Conservation (phyloP, 495 filamentous ascomycete species). For the Neurospora sp. region DNA sequence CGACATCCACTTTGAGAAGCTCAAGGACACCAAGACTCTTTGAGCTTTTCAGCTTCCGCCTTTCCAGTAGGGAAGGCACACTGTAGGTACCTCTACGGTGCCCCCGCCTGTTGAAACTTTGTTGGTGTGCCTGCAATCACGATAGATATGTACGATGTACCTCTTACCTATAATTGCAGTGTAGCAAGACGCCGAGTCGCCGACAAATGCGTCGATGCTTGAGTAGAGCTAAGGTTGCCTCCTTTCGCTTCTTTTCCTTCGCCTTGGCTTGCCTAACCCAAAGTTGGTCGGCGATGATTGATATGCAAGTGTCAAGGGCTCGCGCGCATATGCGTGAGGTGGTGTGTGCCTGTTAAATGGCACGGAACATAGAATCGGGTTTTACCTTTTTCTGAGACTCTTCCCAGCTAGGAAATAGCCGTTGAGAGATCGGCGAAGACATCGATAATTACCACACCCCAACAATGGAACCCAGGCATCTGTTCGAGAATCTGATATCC, state of each 20-base stretch:
- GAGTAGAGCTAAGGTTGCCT: not conserved
- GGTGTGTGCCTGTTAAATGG: not conserved
- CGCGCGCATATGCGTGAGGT: not conserved
- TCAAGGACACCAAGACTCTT: not conserved
- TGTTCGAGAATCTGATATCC: not conserved
- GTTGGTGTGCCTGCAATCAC: not conserved
- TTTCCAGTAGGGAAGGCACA: not conserved
- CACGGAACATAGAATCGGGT: not conserved
- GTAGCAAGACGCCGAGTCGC: not conserved
- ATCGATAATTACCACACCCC: not conserved
- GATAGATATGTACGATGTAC: not conserved
- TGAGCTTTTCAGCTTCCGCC: not conserved
- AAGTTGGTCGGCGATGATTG: not conserved
- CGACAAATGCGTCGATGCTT: not conserved
- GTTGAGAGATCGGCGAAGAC: not conserved
- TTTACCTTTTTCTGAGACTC: not conserved
- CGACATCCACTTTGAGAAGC: slow-evolving; percentile 25
- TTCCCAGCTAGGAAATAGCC: not conserved
- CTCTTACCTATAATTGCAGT: not conserved
- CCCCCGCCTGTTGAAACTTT: not conserved
- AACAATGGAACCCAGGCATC: not conserved
- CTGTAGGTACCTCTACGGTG: no score
- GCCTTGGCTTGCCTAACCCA: not conserved
- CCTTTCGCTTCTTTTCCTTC: not conserved
- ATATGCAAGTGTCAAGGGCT: not conserved